Base-by-base conservation (phyloP, 2,329 filamentous ascomycete species). In the Colletotrichum navitas region DNA sequence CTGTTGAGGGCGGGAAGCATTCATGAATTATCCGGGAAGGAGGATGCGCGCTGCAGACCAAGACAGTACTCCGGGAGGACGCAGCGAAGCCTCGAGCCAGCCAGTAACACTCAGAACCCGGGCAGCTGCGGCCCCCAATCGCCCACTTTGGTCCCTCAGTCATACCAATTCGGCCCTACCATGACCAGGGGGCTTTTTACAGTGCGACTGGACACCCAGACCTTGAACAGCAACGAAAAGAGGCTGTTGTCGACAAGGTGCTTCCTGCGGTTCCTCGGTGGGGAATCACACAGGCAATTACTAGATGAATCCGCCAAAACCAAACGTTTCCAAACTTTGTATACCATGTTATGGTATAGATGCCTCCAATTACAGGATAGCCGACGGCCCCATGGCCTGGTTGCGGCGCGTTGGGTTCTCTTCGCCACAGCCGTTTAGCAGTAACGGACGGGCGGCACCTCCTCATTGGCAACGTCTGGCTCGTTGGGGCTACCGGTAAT, bases 21-120 rank as follows among this genome's bases (percentile, higher is more conserved):
- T 16, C 58, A 67, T n/a, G n/a, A n/a, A n/a, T n/a, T n/a, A n/a
- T 67, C 67, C 71, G 59, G 56, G 54, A 67, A 59, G 36, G 58
- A 60, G 66, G 60, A 64, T 63, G 24, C 26, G 54, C 29, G 54
- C 52, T 71, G 63, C 14, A 18, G 16, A 49, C 51, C 56, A 45
- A 36, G 29, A 32, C 32, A 55, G 21, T 34, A 14, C 39, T 54
- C 29, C 43, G 54, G 51, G 29, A 47, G 51, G 36, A 47, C n/a
- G 39, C 24, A 59, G 56, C 47, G 32, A 61, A 60, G 41, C n/a
- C 63, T 67, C 56, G 41, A 63, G 34, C 45, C 34, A 60, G 62
- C 41, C 34, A 60, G 62, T 34, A 29, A 51, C 34, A 45, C 51
- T 61, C 56, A 29, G 7, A 39, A 54, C 29, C 49, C 21, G 59